phyloP scores from a whole-genome alignment of 257 asterid species.

The Asclepias syriaca region DNA sequence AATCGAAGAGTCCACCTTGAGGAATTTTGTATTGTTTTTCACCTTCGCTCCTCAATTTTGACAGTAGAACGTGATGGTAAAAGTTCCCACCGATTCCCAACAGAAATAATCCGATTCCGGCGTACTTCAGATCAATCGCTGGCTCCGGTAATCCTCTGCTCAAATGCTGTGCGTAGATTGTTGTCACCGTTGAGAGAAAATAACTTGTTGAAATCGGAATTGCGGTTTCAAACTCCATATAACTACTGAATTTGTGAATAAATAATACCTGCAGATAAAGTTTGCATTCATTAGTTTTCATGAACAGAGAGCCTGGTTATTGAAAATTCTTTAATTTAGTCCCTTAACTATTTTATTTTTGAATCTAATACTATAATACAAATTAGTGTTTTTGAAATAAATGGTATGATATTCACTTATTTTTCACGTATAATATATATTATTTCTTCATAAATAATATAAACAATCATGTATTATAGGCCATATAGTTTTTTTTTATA shows the following conservation, averaged over 20 bases:
- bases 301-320: no score
- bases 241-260: constrained; percentile 54
- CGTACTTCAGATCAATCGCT: constrained; percentile 30
- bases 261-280: constrained; percentile 41
- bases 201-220: constrained; percentile 40
- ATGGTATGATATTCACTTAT: no score
- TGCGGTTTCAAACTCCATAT: constrained; percentile 39
- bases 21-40: constrained; percentile 55
- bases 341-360: no score
- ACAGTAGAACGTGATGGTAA: constrained; percentile 62
- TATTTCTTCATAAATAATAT: no score
- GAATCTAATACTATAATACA: no score
- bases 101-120: constrained; percentile 32
- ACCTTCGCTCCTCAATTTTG: constrained; percentile 39
- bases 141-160: constrained; percentile 35
- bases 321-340: neutral
- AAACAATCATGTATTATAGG: no score
- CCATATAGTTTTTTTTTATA: no score
- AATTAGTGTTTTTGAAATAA: no score
- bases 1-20: constrained; percentile 45
- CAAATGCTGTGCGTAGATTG: constrained; percentile 42
- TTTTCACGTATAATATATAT: no score
- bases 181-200: constrained; percentile 32
- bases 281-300: no score
- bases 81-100: constrained; percentile 51